phyloP scores from a whole-genome alignment of 139 green algal genomes.

The Penium margaritaceum region DNA sequence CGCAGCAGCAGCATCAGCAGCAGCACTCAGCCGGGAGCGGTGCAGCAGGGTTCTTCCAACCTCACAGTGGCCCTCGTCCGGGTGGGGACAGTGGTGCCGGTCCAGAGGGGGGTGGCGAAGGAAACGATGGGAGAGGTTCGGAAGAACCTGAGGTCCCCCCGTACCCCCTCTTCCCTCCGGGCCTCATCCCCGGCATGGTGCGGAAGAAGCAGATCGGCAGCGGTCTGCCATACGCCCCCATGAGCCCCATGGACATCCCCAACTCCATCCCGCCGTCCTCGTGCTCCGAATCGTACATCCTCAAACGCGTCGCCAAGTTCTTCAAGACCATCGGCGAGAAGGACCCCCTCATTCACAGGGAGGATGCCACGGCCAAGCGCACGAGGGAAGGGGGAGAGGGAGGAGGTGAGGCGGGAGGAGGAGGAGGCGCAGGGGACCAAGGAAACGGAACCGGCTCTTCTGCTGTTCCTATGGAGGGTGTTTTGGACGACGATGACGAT shows the following conservation, averaged over 20 bases:
- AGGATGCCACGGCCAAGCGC: background rate
- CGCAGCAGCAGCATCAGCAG: no score
- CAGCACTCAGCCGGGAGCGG: no score
- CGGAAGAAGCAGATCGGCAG: constrained; percentile 44
- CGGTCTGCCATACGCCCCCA: constrained; percentile 38
- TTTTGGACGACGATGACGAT: no score
- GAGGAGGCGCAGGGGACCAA: background rate
- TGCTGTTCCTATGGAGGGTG: no score
- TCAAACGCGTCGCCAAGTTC: constrained; percentile 18
- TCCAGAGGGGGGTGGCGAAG: no score
- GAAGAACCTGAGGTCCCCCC: constrained; percentile 21
- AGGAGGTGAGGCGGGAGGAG: background rate
- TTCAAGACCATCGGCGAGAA: constrained; percentile 35
- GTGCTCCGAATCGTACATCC: constrained; percentile 27
- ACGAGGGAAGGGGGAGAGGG: background rate
- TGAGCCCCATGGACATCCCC: constrained; percentile 37
- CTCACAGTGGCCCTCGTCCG: no score
- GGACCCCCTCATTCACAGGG: constrained; percentile 15
- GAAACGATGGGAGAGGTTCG: no score
- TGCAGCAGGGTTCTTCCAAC: no score
- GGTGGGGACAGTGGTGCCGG: no score
- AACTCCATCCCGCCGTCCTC: constrained; percentile 28
- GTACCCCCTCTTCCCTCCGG: constrained; percentile 41
- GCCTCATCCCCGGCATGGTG: constrained; percentile 44
- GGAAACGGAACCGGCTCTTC: no score